These are phyloP conservation scores for Polygonum maritimum DNA, from an alignment of 148 eudicot species.

Conservation along the genomic window DNA sequence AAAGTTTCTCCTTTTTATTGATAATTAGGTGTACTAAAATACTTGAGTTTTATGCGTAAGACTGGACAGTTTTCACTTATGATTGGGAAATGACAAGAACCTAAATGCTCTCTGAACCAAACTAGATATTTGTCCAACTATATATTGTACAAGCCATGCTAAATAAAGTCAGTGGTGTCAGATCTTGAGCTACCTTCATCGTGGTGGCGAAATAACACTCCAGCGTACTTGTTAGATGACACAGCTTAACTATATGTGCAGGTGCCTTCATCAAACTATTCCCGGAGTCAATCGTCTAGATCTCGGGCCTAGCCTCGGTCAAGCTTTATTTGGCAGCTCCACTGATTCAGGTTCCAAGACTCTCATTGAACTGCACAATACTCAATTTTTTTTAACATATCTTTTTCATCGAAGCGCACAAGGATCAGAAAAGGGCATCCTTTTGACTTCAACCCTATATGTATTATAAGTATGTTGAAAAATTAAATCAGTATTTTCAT, in stretches of 20 bases:
- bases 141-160: background rate
- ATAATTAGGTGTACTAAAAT: no score
- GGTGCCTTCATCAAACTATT: slow-evolving; percentile 77
- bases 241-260: slow-evolving; percentile 14
- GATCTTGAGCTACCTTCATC: background rate
- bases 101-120: background rate
- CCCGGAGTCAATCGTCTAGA: slow-evolving; percentile 63
- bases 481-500: background rate
- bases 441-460: no score
- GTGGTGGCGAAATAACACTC: background rate
- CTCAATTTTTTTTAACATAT: background rate
- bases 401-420: background rate
- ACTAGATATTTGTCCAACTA: background rate
- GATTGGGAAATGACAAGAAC: background rate
- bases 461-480: no score
- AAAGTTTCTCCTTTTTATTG: background rate
- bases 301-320: slow-evolving; percentile 27
- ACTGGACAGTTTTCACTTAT: no score
- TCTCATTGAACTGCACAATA: background rate
- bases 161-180: background rate
- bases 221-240: background rate
- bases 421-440: background rate
- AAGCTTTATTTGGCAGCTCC: background rate
- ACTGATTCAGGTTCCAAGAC: background rate
- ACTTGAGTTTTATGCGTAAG: no score